phyloP scores from a whole-genome alignment of 345 rosid genomes.

The Clarkia xantiana region DNA sequence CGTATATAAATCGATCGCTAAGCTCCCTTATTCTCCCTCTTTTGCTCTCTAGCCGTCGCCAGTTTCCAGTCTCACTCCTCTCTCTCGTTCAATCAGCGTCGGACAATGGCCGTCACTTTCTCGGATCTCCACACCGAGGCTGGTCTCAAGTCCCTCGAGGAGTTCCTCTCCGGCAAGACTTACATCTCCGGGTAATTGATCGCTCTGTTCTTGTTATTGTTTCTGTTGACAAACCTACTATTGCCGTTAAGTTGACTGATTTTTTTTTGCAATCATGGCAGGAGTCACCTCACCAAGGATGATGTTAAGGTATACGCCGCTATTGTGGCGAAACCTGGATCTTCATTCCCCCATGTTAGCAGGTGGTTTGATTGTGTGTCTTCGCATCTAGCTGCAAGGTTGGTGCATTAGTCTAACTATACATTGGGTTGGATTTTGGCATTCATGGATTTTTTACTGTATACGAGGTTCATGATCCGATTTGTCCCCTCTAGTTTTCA shows the following conservation, averaged over 20 bases:
- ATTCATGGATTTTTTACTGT: neutral
- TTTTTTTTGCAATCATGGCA: slow-evolving; percentile 11
- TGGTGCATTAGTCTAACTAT: slow-evolving; percentile 2
- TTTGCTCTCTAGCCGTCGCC: no score
- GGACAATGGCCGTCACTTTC: slow-evolving; percentile 64
- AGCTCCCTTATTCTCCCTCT: no score
- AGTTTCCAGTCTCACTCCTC: no score
- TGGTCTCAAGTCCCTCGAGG: slow-evolving; percentile 71
- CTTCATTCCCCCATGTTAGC: slow-evolving; percentile 52
- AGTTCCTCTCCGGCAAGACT: slow-evolving; percentile 53
- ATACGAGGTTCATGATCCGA: no score
- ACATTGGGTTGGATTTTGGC: neutral
- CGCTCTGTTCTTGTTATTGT: neutral
- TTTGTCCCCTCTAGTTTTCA: no score
- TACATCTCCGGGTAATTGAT: slow-evolving; percentile 54
- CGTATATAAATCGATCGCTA: no score
- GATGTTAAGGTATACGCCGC: slow-evolving; percentile 81
- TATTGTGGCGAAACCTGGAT: slow-evolving; percentile 43
- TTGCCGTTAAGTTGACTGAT: neutral
- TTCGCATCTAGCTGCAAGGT: slow-evolving; percentile 59
- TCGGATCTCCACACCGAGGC: slow-evolving; percentile 76
- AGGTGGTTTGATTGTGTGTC: slow-evolving; percentile 64
- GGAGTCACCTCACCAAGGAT: slow-evolving; percentile 43
- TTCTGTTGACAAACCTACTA: neutral
- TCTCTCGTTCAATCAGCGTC: no score